Percentiles rank a stretch among this genome's conserved stretches.
Evolutionary conservation across 2,329 filamentous ascomycete species (phyloP).

Genomic region (Aspergillus clavatus): DNA sequence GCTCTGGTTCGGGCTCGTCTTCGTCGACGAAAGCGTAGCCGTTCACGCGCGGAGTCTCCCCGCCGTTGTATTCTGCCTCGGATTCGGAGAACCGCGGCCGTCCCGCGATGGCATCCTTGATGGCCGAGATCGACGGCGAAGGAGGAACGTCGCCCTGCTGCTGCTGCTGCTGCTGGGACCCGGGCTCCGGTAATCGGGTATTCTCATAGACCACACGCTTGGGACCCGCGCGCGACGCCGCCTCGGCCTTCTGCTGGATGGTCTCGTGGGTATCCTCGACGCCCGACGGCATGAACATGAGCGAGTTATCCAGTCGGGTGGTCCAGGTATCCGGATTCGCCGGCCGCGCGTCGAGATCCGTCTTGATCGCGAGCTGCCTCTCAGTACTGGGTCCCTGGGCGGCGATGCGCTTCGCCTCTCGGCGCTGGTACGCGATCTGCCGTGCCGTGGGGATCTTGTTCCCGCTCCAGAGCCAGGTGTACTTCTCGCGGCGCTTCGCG

Average conservation of each 20-base stretch:
- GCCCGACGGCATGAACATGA: slow-evolving; percentile 68
- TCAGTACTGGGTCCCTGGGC: slow-evolving; percentile 55
- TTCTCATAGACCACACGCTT: slow-evolving; percentile 77
- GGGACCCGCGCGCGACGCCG: slow-evolving; percentile 66
- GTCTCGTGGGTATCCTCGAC: slow-evolving; percentile 55
- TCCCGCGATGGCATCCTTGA: slow-evolving; percentile 78
- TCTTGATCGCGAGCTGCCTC: slow-evolving; percentile 58
- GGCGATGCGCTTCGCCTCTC: slow-evolving; percentile 67
- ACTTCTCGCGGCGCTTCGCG: slow-evolving; percentile 73
- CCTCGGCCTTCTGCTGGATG: slow-evolving; percentile 62
- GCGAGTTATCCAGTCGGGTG: slow-evolving; percentile 66
- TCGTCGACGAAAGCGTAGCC: slow-evolving; percentile 94
- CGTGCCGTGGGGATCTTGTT: slow-evolving; percentile 71
- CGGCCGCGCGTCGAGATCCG: slow-evolving; percentile 62
- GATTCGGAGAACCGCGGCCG: slow-evolving; percentile 58
- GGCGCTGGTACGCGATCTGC: slow-evolving; percentile 52
- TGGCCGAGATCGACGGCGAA: slow-evolving; percentile 78
- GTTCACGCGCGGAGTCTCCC: slow-evolving; percentile 83
- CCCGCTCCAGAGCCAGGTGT: slow-evolving; percentile 81
- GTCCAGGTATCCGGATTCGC: slow-evolving; percentile 76
- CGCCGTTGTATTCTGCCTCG: slow-evolving; percentile 54
- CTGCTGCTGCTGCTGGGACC: slow-evolving; percentile 23
- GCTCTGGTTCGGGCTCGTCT: slow-evolving; percentile 42
- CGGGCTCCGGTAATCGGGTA: slow-evolving; percentile 63
- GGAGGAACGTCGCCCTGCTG: slow-evolving; percentile 51